Evolutionary conservation across 2,329 filamentous ascomycete species (phyloP).

Genomic region (Scleromitrula shiraiana): DNA sequence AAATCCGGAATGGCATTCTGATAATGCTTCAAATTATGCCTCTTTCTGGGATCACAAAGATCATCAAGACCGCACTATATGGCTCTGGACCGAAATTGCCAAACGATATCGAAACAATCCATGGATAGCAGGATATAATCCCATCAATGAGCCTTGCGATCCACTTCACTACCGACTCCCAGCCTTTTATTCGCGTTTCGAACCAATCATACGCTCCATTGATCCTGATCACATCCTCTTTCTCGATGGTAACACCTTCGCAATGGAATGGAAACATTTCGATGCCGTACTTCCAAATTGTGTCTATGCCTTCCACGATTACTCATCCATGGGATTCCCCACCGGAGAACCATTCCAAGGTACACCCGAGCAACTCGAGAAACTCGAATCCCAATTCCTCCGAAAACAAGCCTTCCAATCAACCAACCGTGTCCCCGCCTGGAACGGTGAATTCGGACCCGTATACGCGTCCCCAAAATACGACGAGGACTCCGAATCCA

Average conservation of each 20-base stretch:
- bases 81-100: slow-evolving; percentile 38
- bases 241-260: slow-evolving; percentile 45
- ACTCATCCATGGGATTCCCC: slow-evolving; percentile 43
- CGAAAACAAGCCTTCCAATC: slow-evolving; percentile 39
- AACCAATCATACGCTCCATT: slow-evolving; percentile 33
- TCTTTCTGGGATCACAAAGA: slow-evolving; percentile 41
- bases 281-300: slow-evolving; percentile 37
- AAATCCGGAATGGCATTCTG: slow-evolving; percentile 42
- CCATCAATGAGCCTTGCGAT: slow-evolving; percentile 31
- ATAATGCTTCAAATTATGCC: slow-evolving; percentile 32
- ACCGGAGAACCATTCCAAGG: slow-evolving; percentile 35
- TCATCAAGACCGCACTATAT: slow-evolving; percentile 38
- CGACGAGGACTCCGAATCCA: slow-evolving; percentile 30
- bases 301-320: slow-evolving; percentile 48
- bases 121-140: slow-evolving; percentile 28
- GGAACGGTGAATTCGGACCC: slow-evolving; percentile 45
- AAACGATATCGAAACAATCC: slow-evolving; percentile 36
- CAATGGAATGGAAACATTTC: slow-evolving; percentile 42
- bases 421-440: slow-evolving; percentile 35
- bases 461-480: slow-evolving; percentile 30
- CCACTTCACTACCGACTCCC: slow-evolving; percentile 31
- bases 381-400: slow-evolving; percentile 34
- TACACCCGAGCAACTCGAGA: slow-evolving; percentile 35
- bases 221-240: slow-evolving; percentile 43
- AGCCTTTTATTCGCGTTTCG: slow-evolving; percentile 35